These are phyloP conservation scores for Exobasidium rhododendri DNA, from an alignment of 1,284 basidiomycete species.

Conservation along the genomic window DNA sequence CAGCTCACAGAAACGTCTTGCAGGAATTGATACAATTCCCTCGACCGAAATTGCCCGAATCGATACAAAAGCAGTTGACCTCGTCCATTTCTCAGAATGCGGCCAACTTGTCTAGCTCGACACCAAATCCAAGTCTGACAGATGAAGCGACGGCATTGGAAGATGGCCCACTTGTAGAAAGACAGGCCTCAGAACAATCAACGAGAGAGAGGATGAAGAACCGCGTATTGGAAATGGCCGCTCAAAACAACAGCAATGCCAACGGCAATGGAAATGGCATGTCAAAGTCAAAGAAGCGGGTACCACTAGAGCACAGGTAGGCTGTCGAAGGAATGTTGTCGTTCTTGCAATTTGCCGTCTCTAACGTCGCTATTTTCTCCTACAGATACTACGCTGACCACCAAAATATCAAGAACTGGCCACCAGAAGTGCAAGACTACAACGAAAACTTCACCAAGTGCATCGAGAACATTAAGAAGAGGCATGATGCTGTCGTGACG, in stretches of 20 bases:
- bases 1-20: background rate
- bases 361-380: background rate
- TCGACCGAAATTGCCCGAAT: conserved; percentile 41
- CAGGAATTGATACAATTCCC: conserved; percentile 52
- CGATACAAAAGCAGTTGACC: conserved; percentile 42
- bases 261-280: conserved; percentile 17
- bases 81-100: conserved; percentile 24
- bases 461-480: conserved; percentile 83
- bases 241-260: background rate
- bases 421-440: conserved; percentile 89
- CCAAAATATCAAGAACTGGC: conserved; percentile 68
- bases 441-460: conserved; percentile 85
- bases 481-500: conserved; percentile 96
- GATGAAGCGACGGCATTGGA: conserved; percentile 31
- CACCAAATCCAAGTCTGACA: conserved; percentile 46
- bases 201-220: conserved; percentile 15
- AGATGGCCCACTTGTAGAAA: conserved; percentile 22
- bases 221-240: conserved; percentile 9
- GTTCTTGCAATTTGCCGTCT: too few relatives aligned
- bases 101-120: conserved; percentile 40
- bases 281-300: conserved; percentile 2
- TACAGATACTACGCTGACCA: conserved; percentile 76
- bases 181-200: conserved; percentile 12
- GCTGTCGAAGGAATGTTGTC: too few relatives aligned
- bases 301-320: conserved; percentile 13